A percentile compares a stretch with the other conserved stretches of the same genome.
These are phyloP conservation scores for Vickermania ingenoplastis DNA, from an alignment of 208 protist genomes.

Conservation along the genomic window DNA sequence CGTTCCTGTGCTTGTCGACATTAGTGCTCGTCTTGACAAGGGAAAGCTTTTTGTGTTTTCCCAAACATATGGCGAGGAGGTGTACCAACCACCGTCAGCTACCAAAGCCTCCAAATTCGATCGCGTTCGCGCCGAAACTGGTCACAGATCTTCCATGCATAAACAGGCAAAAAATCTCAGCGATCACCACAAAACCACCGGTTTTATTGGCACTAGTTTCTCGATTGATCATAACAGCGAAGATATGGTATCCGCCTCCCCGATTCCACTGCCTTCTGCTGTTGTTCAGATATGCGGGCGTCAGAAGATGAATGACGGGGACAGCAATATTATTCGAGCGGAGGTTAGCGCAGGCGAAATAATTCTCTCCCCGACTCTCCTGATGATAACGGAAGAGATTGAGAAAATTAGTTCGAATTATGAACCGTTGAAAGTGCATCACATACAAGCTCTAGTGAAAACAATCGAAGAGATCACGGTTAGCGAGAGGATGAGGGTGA, in stretches of 20 bases:
- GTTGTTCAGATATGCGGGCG: background rate
- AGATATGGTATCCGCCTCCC: background rate
- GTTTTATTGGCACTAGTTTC: background rate
- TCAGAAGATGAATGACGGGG: constrained; percentile 10
- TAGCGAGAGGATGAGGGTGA: background rate
- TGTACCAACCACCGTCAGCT: background rate
- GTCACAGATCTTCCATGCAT: too few relatives aligned
- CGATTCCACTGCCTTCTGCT: background rate
- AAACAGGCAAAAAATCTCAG: background rate
- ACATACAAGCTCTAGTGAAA: background rate
- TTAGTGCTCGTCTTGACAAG: constrained; percentile 36
- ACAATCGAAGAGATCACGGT: background rate
- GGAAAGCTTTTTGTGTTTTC: constrained; percentile 34
- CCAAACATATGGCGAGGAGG: constrained; percentile 9
- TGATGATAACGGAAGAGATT: constrained; percentile 57
- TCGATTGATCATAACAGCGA: background rate
- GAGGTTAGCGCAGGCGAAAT: constrained; percentile 64
- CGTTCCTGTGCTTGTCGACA: constrained; percentile 24
- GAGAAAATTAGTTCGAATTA: constrained; percentile 25
- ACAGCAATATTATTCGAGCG: constrained; percentile 29
- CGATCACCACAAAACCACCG: background rate
- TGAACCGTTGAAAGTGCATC: background rate
- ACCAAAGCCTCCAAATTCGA: background rate
- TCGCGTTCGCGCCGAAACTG: background rate
- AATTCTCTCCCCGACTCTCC: constrained; percentile 59